Evolutionary conservation across 2,329 filamentous ascomycete species (phyloP), one percentile per base, ranked within the genome.

Genomic region (Aaosphaeria arxii): DNA sequence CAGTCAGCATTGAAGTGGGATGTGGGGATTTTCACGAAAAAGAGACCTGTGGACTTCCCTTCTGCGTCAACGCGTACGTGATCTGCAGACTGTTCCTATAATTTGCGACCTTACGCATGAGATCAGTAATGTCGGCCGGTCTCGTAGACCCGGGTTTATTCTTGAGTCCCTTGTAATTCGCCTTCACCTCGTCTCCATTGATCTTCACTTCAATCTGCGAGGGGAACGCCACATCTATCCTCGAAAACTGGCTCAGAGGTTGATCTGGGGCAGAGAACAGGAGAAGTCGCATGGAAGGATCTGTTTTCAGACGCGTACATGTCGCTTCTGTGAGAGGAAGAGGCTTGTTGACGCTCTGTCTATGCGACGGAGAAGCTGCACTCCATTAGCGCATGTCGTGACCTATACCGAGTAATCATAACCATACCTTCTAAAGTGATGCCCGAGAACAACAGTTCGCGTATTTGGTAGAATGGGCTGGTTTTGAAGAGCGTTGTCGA

Each of bases 101-200:
- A 40, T 79, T 78, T 13, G 77, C 64, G 7, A 84, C 81, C 54
- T 82, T 85, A 13, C 86, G 83, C 41, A 97, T 76, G 50, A 83
- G 80, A 55, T 81, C 77, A 6, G 94, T 99, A 52, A 99, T 87
- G 71, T 99, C 94, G 42, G 89, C 91, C 6, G 94, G 94, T 61
- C 90, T 85, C 38, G 94, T 99, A 40, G 94, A 95, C 24, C 94
- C 94, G 5, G 92, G 89, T 69, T 94, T 95, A 69, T 96, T 96
- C 73, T 99, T 99, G 52, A 99, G 73, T 4, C 94, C 94, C 57
- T 94, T 88, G 57, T 95, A 79, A 67, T 97, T 99, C n/a, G 88
- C 87, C 70, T 92, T 94, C 57, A 96, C 81, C 48, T 96, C 90
- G 32, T 87, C 87, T 7, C 84, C 81, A 59, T 99, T 99, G 47